Evolutionary conservation across 768 basidiomycete species (phyloP).

Genomic region (Lactifluus piperatus): DNA sequence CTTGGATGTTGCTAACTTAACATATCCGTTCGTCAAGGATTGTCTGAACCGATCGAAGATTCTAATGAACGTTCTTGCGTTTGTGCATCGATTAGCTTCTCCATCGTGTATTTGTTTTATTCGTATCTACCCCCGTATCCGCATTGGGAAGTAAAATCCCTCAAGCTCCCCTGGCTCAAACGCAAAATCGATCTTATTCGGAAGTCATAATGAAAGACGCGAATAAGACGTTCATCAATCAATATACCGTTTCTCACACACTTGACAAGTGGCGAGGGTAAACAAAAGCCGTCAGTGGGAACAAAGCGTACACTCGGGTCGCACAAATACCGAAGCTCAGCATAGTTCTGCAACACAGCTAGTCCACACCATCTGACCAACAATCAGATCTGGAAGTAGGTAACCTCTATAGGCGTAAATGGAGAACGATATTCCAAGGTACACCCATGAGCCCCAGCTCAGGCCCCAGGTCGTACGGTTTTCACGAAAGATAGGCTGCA

Average conservation of each 20-base stretch:
- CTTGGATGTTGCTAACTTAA: too few relatives aligned
- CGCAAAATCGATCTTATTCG: too few relatives aligned
- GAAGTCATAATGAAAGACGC: neutral
- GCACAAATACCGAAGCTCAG: neutral
- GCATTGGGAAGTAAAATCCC: neutral
- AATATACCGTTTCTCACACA: neutral
- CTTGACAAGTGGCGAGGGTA: too few relatives aligned
- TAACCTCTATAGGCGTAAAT: too few relatives aligned
- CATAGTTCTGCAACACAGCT: too few relatives aligned
- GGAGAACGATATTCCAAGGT: too few relatives aligned
- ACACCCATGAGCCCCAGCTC: too few relatives aligned
- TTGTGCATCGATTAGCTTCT: neutral
- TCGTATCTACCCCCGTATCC: neutral
- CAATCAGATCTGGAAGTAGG: too few relatives aligned
- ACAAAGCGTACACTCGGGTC: neutral
- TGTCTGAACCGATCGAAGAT: too few relatives aligned
- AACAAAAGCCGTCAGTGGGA: neutral
- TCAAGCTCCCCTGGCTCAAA: too few relatives aligned
- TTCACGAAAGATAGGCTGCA: neutral
- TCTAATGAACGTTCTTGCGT: neutral
- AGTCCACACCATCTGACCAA: too few relatives aligned
- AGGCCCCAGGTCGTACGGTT: neutral
- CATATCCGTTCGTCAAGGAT: too few relatives aligned
- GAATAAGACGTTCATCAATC: neutral
- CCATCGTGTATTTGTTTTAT: neutral